A percentile compares a stretch with the other conserved stretches of the same genome.
Conservation (phyloP, 2,329 filamentous ascomycete genomes). For the Cladophialophora yegresii region DNA sequence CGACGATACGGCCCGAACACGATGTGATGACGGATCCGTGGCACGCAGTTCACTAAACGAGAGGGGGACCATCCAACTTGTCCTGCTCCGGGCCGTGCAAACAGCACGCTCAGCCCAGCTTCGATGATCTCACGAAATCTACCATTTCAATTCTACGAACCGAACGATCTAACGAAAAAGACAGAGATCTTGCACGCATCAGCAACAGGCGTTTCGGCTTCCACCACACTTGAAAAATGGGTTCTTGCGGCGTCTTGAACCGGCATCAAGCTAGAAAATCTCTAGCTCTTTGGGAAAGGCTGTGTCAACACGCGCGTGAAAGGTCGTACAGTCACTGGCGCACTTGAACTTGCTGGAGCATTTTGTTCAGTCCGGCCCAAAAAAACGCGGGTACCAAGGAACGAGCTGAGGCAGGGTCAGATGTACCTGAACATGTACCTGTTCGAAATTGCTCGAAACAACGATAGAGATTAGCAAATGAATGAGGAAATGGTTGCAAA, state of each 20-base stretch:
- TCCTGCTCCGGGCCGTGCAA: not conserved
- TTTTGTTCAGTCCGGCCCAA: not conserved
- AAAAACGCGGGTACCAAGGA: not conserved
- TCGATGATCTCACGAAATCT: not conserved
- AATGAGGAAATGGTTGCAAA: constrained; percentile 2
- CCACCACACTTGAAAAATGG: not conserved
- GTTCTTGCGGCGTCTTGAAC: not conserved
- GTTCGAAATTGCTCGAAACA: not conserved
- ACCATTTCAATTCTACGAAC: not conserved
- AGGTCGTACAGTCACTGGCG: not conserved
- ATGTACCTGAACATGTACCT: not conserved
- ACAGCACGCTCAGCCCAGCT: not conserved
- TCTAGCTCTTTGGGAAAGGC: not conserved
- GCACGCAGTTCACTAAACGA: not conserved
- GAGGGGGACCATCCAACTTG: not conserved
- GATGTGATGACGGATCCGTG: not conserved
- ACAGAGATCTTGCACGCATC: not conserved
- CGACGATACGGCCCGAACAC: not conserved
- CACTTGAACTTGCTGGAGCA: too few species aligned
- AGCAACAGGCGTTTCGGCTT: not conserved
- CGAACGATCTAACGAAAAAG: not conserved
- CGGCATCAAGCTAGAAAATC: not conserved
- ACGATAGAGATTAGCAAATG: not conserved
- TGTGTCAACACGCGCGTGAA: not conserved
- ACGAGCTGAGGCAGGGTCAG: not conserved